Evolutionary conservation across 2,329 filamentous ascomycete genomes (phyloP).

Genomic region (Xylariaceae sp.): DNA sequence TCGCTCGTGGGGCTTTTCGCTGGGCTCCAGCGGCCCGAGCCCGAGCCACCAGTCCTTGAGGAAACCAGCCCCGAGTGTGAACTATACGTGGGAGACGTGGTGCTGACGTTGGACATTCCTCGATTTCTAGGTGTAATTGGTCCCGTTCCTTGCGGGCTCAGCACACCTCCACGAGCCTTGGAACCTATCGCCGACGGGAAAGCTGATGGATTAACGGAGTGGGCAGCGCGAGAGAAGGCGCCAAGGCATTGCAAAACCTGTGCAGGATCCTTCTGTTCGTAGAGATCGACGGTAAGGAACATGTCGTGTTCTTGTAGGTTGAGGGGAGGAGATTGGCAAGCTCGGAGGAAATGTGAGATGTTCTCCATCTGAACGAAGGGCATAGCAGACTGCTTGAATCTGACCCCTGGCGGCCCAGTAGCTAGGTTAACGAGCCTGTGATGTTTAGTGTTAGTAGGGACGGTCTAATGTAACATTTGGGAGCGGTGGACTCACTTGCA

Average conservation of each 20-base stretch:
- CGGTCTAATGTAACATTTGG: constrained; percentile 4
- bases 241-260: constrained; percentile 93
- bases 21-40: constrained; percentile 65
- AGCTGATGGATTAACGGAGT: constrained; percentile 71
- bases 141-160: constrained; percentile 73
- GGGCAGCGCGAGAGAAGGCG: constrained; percentile 88
- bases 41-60: constrained; percentile 59
- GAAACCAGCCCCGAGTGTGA: constrained; percentile 50
- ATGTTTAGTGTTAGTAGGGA: not conserved
- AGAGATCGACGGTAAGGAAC: constrained; percentile 96
- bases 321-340: constrained; percentile 83
- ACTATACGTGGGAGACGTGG: constrained; percentile 58
- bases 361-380: constrained; percentile 99
- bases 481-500: constrained; percentile 74
- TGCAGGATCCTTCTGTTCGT: constrained; percentile 92
- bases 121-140: constrained; percentile 54
- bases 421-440: constrained; percentile 80
- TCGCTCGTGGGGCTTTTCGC: constrained; percentile 64
- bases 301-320: constrained; percentile 92
- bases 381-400: constrained; percentile 91
- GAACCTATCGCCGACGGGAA: constrained; percentile 81
- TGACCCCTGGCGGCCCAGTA: constrained; percentile 76
- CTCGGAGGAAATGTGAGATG: constrained; percentile 91
- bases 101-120: constrained; percentile 63
- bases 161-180: constrained; percentile 59